phyloP scores from a whole-genome alignment of 208 protist genomes.

The Leishmania tropica region DNA sequence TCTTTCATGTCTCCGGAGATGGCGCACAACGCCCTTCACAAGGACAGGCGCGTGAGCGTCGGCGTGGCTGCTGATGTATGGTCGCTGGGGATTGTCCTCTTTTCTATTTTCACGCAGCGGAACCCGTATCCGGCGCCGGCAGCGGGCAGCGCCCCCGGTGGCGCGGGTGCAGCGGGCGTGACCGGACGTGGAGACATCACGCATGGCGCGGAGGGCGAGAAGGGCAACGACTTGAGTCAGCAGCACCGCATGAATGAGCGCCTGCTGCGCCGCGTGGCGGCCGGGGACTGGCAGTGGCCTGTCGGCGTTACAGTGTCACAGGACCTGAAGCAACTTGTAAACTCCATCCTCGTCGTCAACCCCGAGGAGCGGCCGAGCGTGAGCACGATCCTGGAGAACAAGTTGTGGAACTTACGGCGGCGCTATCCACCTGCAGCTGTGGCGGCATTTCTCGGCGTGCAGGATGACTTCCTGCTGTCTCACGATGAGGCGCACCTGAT shows the following conservation, averaged over 20 bases:
- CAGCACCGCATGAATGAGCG: slow-evolving; percentile 54
- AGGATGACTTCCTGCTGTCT: slow-evolving; percentile 82
- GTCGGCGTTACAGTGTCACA: slow-evolving; percentile 52
- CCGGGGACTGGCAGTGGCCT: slow-evolving; percentile 83
- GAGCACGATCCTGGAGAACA: slow-evolving; percentile 52
- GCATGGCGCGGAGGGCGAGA: not conserved
- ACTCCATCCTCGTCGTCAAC: slow-evolving; percentile 60
- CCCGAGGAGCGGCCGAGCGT: slow-evolving; percentile 70
- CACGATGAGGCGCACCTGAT: slow-evolving; percentile 80
- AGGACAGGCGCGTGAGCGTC: slow-evolving; percentile 79
- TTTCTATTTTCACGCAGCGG: slow-evolving; percentile 89
- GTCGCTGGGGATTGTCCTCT: slow-evolving; percentile 90
- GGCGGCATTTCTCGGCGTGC: slow-evolving; percentile 78
- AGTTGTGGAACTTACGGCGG: slow-evolving; percentile 71
- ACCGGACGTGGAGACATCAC: not conserved
- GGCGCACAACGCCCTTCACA: slow-evolving; percentile 89
- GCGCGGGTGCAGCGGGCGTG: not conserved
- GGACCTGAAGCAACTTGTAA: slow-evolving; percentile 70
- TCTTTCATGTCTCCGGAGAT: slow-evolving; percentile 94
- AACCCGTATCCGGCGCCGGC: slow-evolving; percentile 66
- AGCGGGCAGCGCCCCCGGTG: not conserved
- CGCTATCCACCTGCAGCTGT: slow-evolving; percentile 72
- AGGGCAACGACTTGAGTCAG: slow-evolving; percentile 1
- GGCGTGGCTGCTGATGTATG: slow-evolving; percentile 85
- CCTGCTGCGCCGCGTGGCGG: slow-evolving; percentile 73